These are phyloP conservation scores for Magnolia kwangsiensis DNA, from an alignment of 164 flowering plant species.

Conservation along the genomic window DNA sequence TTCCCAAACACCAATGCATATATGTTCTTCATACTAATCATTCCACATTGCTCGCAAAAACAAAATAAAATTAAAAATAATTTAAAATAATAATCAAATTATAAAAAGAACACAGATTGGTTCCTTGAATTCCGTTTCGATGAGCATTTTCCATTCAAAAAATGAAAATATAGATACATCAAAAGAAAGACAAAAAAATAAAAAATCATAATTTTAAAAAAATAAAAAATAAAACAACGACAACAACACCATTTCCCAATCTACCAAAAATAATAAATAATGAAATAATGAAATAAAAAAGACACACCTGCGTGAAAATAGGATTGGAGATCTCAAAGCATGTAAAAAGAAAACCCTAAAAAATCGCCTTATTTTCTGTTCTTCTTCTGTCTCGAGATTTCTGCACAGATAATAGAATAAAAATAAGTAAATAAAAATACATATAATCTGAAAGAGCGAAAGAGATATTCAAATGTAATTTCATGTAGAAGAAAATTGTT, in stretches of 20 bases:
- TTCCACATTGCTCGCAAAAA: not conserved
- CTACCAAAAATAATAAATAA: no score
- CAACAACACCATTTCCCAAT: not conserved
- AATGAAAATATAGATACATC: not conserved
- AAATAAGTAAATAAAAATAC: no score
- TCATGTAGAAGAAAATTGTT: no score
- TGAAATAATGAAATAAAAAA: no score
- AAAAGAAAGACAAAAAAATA: no score
- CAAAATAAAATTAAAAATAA: no score
- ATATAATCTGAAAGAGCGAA: no score
- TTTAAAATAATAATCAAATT: not conserved
- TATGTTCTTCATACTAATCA: not conserved
- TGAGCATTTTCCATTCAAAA: not conserved
- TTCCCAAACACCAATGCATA: not conserved
- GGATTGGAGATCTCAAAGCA: not conserved
- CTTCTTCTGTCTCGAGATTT: not conserved
- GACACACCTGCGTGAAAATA: not conserved
- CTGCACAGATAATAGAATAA: no score
- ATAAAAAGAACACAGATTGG: no score
- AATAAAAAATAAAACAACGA: no score
- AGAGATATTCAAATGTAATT: no score
- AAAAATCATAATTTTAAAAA: not conserved
- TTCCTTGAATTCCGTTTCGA: not conserved
- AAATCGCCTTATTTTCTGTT: not conserved
- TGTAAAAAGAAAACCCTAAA: not conserved